Percentiles rank a stretch among this genome's conserved stretches.
Conservation (phyloP, 208 protist genomes). For the Leishmania lainsoni region DNA sequence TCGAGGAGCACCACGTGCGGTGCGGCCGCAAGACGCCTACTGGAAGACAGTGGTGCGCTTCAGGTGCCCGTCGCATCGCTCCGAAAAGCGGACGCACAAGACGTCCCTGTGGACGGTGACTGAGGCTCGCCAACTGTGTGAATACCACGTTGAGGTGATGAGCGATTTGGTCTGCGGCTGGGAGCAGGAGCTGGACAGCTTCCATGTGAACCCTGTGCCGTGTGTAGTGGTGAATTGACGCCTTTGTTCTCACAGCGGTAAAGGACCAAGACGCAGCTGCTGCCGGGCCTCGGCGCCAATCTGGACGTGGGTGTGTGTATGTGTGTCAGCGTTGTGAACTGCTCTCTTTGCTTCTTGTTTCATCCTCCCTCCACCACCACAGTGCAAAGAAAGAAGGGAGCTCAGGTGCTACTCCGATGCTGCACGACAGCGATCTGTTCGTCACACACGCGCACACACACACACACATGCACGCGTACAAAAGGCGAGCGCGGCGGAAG, state of each 20-base stretch:
- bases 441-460: neutral
- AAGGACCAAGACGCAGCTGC: neutral
- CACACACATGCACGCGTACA: neutral
- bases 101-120: slow-evolving; percentile 58
- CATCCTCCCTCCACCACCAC: neutral
- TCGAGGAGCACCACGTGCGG: neutral
- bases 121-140: slow-evolving; percentile 66
- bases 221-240: slow-evolving; percentile 56
- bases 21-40: slow-evolving; percentile 29
- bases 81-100: neutral
- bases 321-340: neutral
- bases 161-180: slow-evolving; percentile 74
- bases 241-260: neutral
- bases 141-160: slow-evolving; percentile 60
- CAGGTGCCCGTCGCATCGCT: slow-evolving; percentile 36
- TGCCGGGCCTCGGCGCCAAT: neutral
- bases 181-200: slow-evolving; percentile 63
- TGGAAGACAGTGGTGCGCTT: slow-evolving; percentile 77
- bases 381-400: neutral
- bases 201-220: slow-evolving; percentile 78
- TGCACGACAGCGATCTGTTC: neutral
- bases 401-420: neutral
- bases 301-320: neutral
- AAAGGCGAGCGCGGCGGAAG: neutral
- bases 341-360: neutral